Evolutionary conservation across 139 green algal genomes (phyloP), one percentile per base, ranked within the genome.

Genomic region (Trebouxia sp.): DNA sequence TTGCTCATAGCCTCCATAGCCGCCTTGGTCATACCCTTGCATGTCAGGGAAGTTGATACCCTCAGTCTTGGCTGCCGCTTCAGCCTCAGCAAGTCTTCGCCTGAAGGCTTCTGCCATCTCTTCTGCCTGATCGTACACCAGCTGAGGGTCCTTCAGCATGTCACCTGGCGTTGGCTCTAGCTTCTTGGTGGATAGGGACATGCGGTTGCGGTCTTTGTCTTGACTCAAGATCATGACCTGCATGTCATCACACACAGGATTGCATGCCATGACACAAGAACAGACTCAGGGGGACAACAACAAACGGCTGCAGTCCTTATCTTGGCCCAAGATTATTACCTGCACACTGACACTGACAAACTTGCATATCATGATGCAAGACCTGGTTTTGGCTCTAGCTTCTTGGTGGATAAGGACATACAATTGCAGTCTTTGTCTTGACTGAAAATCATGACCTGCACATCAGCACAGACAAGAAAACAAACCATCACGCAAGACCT

Each of bases 121-220:
- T 43, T 99, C 96, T 15, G 96, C 96, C 83, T 93, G 94, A 45
- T 96, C 95, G 80, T 94, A 99, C 65, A 99, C 96, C 53, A 97
- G 86, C 55, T 86, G 84, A 7, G 96, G 96, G 89, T 98, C 89
- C 30, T 86, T 84, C 70, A 99, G 85, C 96, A 99, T 98, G 89
- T 98, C 96, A 42, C 96, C 96, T 9, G 95, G 94, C 32, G 89
- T 94, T 24, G 93, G 91, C 92, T 99, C 97, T 75, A 99, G 92
- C 91, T 98, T 99, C 89, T 98, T 98, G 26, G 97, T 99, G 78
- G 90, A 96, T 65, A 99, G 88, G 41, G 91, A 93, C 38, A 99
- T 83, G 47, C 96, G 92, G 58, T 93, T 90, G 10, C 90, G 87
- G 39, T 98, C 91, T 11, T 82, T 83, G 87, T 99, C 97, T 75